Evolutionary conservation across 805 yeast species (phyloP), one percentile per base, ranked within the genome.

Genomic region (Kuraishia cidri): DNA sequence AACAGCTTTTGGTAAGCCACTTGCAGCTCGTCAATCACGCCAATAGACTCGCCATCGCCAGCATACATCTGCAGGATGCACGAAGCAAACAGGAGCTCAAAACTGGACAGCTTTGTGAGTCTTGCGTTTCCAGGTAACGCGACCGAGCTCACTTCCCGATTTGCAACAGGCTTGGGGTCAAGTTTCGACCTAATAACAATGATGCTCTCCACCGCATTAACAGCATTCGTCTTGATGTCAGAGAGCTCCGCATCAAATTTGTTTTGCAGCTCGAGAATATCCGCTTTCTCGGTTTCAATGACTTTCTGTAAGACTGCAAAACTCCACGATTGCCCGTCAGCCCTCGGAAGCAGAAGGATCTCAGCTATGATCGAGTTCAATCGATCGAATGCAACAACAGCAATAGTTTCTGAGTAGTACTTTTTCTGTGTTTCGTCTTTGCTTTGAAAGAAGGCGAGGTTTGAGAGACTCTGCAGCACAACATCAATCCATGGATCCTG

Each of bases 71-170:
- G 95, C 10, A 90, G 49, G 15, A 87, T 54, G 3, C 79, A 79
- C 69, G 83, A 73, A 0, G 95, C 79, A 36, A 83, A 72, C 29
- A 90, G 60, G 24, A 84, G 58, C 52, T 86, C 94, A 47, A 90
- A 79, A 27, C 39, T 20, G 23, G 23, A 20, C 10, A 20, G 10
- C 10, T 20, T 20, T 7, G 10, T 20, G 23, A 20, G 23, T 10
- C 10, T 20, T 20, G 23, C 23, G 23, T 20, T 7, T 20, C 23
- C 23, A 20, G 23, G 9, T 7, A 10, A 20, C 23, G 7, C 10
- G 23, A 7, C 23, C 9, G 7, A 20, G 7, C 23, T 10, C 23
- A 7, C 23, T 20, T 10, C 23, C 7, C 7, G 10, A 20, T 20
- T 20, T 20, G 23, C 23, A 20, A n/a, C n/a, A n/a, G n/a, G 23